Percentiles rank a stretch among this genome's conserved stretches.
These are phyloP conservation scores for Brassica juncea DNA, from an alignment of 345 rosid genomes.

Conservation along the genomic window DNA sequence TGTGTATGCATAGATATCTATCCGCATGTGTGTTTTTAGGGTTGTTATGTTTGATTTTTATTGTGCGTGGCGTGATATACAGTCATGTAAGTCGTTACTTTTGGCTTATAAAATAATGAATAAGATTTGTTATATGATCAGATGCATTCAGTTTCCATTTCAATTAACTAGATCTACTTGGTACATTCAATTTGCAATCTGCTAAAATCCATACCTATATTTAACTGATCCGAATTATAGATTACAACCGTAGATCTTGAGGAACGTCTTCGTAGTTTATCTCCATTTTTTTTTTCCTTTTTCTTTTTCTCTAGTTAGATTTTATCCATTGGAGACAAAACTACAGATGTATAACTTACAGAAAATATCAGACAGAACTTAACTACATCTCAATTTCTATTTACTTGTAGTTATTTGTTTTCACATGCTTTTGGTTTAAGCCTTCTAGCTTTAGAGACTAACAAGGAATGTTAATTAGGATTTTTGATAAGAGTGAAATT, in stretches of 20 bases:
- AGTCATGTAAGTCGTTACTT: neutral
- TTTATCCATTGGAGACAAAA: neutral
- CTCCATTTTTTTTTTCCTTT: neutral
- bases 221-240: neutral
- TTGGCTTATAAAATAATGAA: neutral
- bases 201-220: neutral
- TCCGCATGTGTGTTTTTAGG: neutral
- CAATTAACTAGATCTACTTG: neutral
- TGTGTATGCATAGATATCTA: slow-evolving; percentile 1
- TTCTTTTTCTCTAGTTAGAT: neutral
- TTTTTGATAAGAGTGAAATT: neutral
- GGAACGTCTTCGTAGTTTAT: neutral
- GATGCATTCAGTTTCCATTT: neutral
- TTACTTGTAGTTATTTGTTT: neutral
- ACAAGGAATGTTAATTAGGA: neutral
- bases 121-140: neutral
- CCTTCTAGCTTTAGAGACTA: neutral
- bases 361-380: neutral
- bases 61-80: neutral
- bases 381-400: neutral
- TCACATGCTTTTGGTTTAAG: neutral
- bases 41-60: neutral
- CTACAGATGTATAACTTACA: neutral
- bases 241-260: neutral
- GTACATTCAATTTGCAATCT: neutral